These are phyloP conservation scores for Ephemerocybe angulata DNA, from an alignment of 768 basidiomycete species.

Conservation along the genomic window DNA sequence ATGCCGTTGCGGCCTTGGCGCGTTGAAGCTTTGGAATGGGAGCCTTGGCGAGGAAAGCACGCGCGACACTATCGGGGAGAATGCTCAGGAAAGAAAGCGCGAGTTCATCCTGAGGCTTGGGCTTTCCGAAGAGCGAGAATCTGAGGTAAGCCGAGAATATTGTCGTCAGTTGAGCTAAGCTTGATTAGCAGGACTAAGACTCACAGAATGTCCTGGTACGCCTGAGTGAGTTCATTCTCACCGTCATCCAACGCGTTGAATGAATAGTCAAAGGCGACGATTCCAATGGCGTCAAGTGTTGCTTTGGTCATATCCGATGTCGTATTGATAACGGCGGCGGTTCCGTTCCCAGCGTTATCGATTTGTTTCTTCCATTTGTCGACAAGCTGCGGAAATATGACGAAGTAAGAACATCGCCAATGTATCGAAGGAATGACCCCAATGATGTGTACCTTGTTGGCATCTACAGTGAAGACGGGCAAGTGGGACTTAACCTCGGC, in stretches of 20 bases:
- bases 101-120: conserved; percentile 28
- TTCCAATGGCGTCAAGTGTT: conserved; percentile 49
- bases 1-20: conserved; percentile 29
- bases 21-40: conserved; percentile 29
- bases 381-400: conserved; percentile 29
- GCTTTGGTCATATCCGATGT: conserved; percentile 40
- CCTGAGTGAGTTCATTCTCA: conserved; percentile 34
- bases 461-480: conserved; percentile 36
- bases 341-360: conserved; percentile 21
- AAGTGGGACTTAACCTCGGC: conserved; percentile 41
- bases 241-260: conserved; percentile 38
- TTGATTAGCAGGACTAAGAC: no score
- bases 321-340: conserved; percentile 30
- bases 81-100: conserved; percentile 28
- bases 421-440: not conserved
- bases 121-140: conserved; percentile 30
- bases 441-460: conserved; percentile 24
- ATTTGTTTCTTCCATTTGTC: conserved; percentile 39
- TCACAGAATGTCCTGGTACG: conserved; percentile 35
- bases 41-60: conserved; percentile 15
- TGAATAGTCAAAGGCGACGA: conserved; percentile 49
- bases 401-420: not conserved
- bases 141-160: conserved; percentile 12
- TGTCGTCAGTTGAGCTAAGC: no score
- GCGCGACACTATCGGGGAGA: conserved; percentile 30